Conservation (phyloP, 768 basidiomycete species). For the Auricularia sp. region DNA sequence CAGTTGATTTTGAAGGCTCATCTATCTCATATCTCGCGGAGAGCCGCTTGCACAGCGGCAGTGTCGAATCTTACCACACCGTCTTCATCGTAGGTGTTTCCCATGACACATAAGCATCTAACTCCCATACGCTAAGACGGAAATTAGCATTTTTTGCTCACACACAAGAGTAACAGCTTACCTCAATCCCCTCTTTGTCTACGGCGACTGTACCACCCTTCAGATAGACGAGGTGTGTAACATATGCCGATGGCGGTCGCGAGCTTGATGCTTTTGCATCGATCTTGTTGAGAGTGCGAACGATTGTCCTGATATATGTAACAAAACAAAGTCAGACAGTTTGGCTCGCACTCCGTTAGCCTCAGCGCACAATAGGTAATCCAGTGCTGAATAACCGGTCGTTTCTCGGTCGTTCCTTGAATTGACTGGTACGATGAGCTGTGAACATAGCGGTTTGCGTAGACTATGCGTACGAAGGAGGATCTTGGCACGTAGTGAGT, state of each 20-base stretch:
- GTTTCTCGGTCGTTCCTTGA: constrained; percentile 85
- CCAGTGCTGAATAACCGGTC: constrained; percentile 67
- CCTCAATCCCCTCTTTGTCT: constrained; percentile 51
- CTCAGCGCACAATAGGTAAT: constrained; percentile 62
- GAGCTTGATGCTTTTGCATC: constrained; percentile 3
- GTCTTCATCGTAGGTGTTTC: no score
- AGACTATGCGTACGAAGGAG: constrained; percentile 47
- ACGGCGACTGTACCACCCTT: constrained; percentile 52
- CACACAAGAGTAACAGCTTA: constrained; percentile 25
- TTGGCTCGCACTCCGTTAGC: not conserved
- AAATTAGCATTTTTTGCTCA: no score
- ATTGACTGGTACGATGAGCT: constrained; percentile 49
- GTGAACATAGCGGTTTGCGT: constrained; percentile 1
- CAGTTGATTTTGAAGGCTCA: no score
- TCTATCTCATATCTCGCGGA: no score
- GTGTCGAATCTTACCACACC: no score
- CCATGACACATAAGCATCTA: no score
- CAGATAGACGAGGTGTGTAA: constrained; percentile 79
- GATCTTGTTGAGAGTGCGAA: constrained; percentile 48
- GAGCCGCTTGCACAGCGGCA: no score
- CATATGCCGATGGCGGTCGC: constrained; percentile 59
- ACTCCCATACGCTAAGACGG: no score
- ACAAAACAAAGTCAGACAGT: not conserved
- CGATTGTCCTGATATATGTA: constrained; percentile 44
- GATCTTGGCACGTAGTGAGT: constrained; percentile 64